A percentile compares a stretch with the other conserved stretches of the same genome.
These are phyloP conservation scores for Parathielavia hyrcaniae DNA, from an alignment of 495 filamentous ascomycete genomes.

Conservation along the genomic window DNA sequence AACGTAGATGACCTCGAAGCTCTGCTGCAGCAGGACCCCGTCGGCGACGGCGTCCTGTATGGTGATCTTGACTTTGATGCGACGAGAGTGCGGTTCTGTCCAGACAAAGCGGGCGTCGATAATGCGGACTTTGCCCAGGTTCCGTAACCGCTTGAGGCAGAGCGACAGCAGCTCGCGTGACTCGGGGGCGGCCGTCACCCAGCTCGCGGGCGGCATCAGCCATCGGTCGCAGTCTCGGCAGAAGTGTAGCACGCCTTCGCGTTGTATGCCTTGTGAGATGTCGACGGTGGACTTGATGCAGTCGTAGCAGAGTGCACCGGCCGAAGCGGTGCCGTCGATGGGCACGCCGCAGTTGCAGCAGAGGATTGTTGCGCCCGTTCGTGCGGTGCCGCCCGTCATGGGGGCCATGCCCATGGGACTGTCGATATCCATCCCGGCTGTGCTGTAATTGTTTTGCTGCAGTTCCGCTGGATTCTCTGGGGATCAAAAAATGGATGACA, in stretches of 20 bases:
- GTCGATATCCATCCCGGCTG: conserved; percentile 59
- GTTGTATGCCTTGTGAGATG: conserved; percentile 84
- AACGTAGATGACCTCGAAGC: conserved; percentile 88
- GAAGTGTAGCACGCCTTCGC: conserved; percentile 74
- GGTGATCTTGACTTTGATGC: conserved; percentile 88
- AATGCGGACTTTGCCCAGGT: conserved; percentile 78
- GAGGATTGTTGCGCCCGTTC: conserved; percentile 62
- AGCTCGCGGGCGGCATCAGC: conserved; percentile 79
- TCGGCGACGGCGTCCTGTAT: conserved; percentile 65
- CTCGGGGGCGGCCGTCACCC: conserved; percentile 76
- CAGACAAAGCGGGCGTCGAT: conserved; percentile 95
- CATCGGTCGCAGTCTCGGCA: conserved; percentile 92
- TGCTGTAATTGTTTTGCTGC: neutral
- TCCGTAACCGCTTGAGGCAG: conserved; percentile 75
- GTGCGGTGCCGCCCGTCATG: conserved; percentile 40
- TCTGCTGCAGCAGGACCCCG: conserved; percentile 84
- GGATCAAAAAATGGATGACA: neutral
- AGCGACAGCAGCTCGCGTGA: conserved; percentile 84
- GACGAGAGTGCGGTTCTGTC: conserved; percentile 92
- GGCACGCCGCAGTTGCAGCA: conserved; percentile 91
- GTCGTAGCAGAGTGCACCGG: conserved; percentile 86
- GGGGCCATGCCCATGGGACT: conserved; percentile 51
- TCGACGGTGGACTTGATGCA: conserved; percentile 91
- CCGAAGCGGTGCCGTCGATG: conserved; percentile 83
- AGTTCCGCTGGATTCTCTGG: neutral